Evolutionary conservation across 371 early-diverging fungal genomes (phyloP).

Genomic region (Rhizopus microsporus): DNA sequence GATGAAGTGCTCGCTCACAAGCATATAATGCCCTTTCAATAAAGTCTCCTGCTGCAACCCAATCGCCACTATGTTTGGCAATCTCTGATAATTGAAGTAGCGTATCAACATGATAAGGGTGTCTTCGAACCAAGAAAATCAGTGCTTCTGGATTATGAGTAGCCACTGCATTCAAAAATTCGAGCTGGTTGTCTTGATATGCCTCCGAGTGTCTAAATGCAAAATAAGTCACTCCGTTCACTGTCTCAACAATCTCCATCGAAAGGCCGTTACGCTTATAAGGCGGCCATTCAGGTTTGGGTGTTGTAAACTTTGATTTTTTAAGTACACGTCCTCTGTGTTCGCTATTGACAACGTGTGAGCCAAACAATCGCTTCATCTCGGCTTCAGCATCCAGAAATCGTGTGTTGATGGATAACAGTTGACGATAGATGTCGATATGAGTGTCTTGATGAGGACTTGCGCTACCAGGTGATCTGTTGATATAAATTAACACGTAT

Average conservation of each 20-base stretch:
- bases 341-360: constrained; percentile 68
- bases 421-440: constrained; percentile 36
- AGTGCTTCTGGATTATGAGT: constrained; percentile 80
- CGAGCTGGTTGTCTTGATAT: constrained; percentile 74
- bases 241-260: constrained; percentile 68
- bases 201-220: constrained; percentile 66
- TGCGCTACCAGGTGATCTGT: constrained; percentile 2
- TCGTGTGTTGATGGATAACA: constrained; percentile 66
- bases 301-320: constrained; percentile 68
- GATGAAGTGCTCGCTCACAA: constrained; percentile 83
- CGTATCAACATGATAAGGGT: constrained; percentile 88
- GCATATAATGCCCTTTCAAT: constrained; percentile 84
- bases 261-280: constrained; percentile 66
- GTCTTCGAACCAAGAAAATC: constrained; percentile 60
- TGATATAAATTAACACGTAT: neutral
- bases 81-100: constrained; percentile 85
- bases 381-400: constrained; percentile 85
- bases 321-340: constrained; percentile 53
- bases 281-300: constrained; percentile 80
- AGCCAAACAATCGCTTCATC: constrained; percentile 88
- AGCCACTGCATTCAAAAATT: constrained; percentile 72
- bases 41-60: constrained; percentile 73
- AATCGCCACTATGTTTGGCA: constrained; percentile 80
- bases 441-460: neutral
- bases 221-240: constrained; percentile 57